Conservation (phyloP, 192 early-diverging fungal species). For the Spinellus fusiger region DNA sequence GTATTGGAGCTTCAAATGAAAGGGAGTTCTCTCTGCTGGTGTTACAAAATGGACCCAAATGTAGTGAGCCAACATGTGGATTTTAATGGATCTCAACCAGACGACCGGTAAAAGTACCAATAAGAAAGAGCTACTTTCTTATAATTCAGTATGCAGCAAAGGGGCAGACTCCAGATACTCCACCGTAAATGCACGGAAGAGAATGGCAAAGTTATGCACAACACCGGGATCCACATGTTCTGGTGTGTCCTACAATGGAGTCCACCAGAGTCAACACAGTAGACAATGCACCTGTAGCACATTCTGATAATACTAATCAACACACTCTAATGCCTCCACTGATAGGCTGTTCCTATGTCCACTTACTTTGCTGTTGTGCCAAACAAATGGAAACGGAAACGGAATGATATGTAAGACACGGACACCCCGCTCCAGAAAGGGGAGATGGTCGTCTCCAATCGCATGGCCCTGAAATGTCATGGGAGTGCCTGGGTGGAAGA, state of each 20-base stretch:
- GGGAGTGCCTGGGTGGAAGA: slow-evolving; percentile 23
- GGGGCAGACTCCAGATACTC: slow-evolving; percentile 39
- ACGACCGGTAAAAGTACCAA: neutral
- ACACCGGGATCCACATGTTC: slow-evolving; percentile 54
- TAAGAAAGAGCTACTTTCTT: neutral
- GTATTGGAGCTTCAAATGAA: neutral
- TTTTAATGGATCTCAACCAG: neutral
- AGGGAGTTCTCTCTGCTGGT: neutral
- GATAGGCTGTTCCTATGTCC: too few species aligned
- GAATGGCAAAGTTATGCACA: slow-evolving; percentile 70
- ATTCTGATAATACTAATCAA: too few species aligned
- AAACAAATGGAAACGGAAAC: slow-evolving; percentile 75
- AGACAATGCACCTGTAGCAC: too few species aligned
- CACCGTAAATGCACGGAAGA: slow-evolving; percentile 81
- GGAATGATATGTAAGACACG: slow-evolving; percentile 87
- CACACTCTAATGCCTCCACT: too few species aligned
- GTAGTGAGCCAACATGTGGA: neutral
- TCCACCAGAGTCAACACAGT: neutral
- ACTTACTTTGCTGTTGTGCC: slow-evolving; percentile 66
- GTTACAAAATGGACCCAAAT: neutral
- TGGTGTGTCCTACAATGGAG: slow-evolving; percentile 57
- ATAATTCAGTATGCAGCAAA: slow-evolving; percentile 34
- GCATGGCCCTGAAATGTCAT: slow-evolving; percentile 20
- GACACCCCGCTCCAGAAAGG: slow-evolving; percentile 75
- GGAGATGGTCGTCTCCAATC: slow-evolving; percentile 85